These are phyloP conservation scores for Tylopilus sp. DNA, from an alignment of 768 basidiomycete species.

Conservation along the genomic window DNA sequence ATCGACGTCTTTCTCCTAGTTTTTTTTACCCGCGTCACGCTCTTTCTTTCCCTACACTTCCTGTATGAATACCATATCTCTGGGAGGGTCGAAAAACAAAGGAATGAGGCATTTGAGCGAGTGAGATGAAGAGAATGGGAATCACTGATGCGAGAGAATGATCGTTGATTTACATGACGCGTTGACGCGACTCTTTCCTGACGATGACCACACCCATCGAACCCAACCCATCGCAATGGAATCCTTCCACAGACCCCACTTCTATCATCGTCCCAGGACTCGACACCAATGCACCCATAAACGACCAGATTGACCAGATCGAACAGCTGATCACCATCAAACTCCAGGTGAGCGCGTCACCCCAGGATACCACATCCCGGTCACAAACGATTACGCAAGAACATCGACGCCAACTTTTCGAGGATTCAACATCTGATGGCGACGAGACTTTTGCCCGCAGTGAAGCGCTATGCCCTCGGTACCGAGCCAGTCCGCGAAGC, in stretches of 20 bases:
- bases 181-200: not conserved
- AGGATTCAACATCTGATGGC: slow-evolving; percentile 84
- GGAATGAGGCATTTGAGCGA: no score
- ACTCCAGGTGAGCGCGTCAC: slow-evolving; percentile 59
- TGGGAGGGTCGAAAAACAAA: no score
- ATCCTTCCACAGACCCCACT: slow-evolving; percentile 58
- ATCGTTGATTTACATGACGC: no score
- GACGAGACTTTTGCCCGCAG: slow-evolving; percentile 76
- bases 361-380: not conserved
- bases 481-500: slow-evolving; percentile 89
- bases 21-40: no score
- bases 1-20: no score
- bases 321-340: slow-evolving; percentile 93
- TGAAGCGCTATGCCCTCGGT: slow-evolving; percentile 85
- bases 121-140: no score
- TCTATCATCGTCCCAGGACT: slow-evolving; percentile 70
- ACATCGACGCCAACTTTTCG: slow-evolving; percentile 92
- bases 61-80: no score
- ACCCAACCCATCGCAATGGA: slow-evolving; percentile 67
- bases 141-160: no score
- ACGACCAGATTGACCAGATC: slow-evolving; percentile 90
- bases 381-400: slow-evolving; percentile 40
- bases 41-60: no score
- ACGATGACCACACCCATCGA: slow-evolving; percentile 41
- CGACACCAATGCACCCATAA: slow-evolving; percentile 61